Evolutionary conservation across 345 rosid genomes (phyloP).

Genomic region (Boechera stricta): DNA sequence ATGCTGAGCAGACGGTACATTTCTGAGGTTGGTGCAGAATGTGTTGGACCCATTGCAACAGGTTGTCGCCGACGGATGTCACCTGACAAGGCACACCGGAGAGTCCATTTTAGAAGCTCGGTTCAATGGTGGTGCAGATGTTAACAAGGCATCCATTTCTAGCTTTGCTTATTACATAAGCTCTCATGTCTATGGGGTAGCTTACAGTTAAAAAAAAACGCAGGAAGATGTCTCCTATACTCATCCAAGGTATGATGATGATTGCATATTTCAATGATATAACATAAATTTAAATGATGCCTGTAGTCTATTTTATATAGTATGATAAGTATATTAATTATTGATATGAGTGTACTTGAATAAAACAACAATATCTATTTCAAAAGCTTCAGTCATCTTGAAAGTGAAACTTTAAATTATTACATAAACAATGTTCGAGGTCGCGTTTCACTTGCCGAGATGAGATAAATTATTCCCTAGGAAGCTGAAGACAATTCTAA

Average conservation of each 20-base stretch:
- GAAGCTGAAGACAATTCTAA: background rate
- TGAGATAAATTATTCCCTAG: slow-evolving; percentile 7
- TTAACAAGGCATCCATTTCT: slow-evolving; percentile 50
- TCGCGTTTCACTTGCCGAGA: background rate
- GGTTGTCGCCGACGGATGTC: slow-evolving; percentile 74
- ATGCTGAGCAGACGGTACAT: slow-evolving; percentile 68
- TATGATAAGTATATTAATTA: background rate
- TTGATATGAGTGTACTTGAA: background rate
- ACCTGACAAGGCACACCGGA: slow-evolving; percentile 70
- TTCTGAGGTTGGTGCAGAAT: slow-evolving; percentile 60
- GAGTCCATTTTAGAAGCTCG: slow-evolving; percentile 61
- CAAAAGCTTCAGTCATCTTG: background rate
- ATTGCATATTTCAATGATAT: slow-evolving; percentile 25
- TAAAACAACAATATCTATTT: slow-evolving; percentile 3
- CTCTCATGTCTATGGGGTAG: slow-evolving; percentile 79
- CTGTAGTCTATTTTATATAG: background rate
- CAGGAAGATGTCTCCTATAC: background rate
- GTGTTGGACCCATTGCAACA: slow-evolving; percentile 76
- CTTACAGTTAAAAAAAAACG: slow-evolving; percentile 50
- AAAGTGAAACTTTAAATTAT: background rate
- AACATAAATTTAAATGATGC: background rate
- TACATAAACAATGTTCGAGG: slow-evolving; percentile 8
- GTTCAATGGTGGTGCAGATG: slow-evolving; percentile 59
- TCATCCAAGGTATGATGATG: slow-evolving; percentile 13
- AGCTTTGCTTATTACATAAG: slow-evolving; percentile 51